A percentile compares a stretch with the other conserved stretches of the same genome.
phyloP scores from a whole-genome alignment of 2,329 filamentous ascomycete species.

The Fusarium tricinctum region DNA sequence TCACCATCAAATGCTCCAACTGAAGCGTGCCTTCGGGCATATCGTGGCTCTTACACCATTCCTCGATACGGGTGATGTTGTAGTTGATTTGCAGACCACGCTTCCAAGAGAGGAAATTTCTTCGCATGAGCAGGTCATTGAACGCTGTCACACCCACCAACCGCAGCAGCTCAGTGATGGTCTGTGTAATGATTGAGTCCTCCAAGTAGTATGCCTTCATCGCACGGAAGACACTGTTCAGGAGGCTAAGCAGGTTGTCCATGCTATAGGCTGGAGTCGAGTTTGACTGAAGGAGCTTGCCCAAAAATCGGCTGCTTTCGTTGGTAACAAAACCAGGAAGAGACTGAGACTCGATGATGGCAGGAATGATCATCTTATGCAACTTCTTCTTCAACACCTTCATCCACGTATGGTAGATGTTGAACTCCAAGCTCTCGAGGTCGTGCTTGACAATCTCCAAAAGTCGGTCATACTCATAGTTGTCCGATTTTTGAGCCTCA shows the following conservation, averaged over 20 bases:
- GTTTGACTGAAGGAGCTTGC: conserved; percentile 93
- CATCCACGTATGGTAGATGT: conserved; percentile 99
- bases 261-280: conserved; percentile 97
- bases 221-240: conserved; percentile 97
- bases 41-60: conserved; percentile 99
- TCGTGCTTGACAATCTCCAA: conserved; percentile 99
- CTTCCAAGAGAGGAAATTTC: conserved; percentile 99
- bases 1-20: conserved; percentile 96
- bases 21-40: conserved; percentile 99
- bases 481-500: conserved; percentile 98
- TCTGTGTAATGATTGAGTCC: conserved; percentile 95
- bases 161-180: conserved; percentile 90
- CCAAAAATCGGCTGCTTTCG: conserved; percentile 97
- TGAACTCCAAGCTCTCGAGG: conserved; percentile 97
- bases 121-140: conserved; percentile 96
- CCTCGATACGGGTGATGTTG: conserved; percentile 98
- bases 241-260: conserved; percentile 94
- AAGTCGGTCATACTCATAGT: conserved; percentile 97
- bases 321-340: conserved; percentile 98
- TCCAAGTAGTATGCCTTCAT: conserved; percentile 99
- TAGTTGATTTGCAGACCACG: conserved; percentile 99
- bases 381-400: conserved; percentile 99
- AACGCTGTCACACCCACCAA: conserved; percentile 98
- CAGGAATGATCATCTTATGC: conserved; percentile 99
- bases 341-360: conserved; percentile 98